Percentiles rank a stretch among this genome's conserved stretches.
Evolutionary conservation across 495 filamentous ascomycete genomes (phyloP).

Genomic region (Chaetomium cochliodes): DNA sequence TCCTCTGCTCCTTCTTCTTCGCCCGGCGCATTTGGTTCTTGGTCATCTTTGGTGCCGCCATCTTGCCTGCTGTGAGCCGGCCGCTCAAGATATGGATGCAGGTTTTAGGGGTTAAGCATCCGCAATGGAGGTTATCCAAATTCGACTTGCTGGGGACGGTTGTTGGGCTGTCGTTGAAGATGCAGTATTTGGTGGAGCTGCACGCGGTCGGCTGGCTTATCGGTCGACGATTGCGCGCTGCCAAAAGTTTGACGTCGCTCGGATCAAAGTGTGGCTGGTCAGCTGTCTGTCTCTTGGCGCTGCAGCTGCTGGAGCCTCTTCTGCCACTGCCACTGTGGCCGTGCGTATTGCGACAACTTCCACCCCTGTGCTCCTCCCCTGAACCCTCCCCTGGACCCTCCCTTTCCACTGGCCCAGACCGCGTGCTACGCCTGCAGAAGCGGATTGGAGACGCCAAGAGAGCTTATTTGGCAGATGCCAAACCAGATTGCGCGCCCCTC

Average conservation of each 20-base stretch:
- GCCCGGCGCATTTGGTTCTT: conserved; percentile 85
- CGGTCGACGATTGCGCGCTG: conserved; percentile 14
- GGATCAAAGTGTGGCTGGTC: background rate
- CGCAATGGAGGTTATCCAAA: background rate
- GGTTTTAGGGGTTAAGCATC: background rate
- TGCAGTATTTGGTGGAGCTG: conserved; percentile 14
- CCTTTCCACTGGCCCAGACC: background rate
- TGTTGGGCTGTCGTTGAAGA: background rate
- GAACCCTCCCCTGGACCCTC: background rate
- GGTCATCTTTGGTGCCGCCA: conserved; percentile 63
- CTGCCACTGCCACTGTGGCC: too few species aligned
- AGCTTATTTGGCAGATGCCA: conserved; percentile 19
- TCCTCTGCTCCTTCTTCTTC: conserved; percentile 84
- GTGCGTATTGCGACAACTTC: too few species aligned
- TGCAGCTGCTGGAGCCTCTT: background rate
- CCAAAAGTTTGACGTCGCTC: conserved; percentile 16
- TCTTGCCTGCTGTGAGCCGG: conserved; percentile 39
- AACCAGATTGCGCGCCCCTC: conserved; percentile 7
- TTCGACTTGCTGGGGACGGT: background rate
- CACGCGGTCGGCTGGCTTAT: conserved; percentile 17
- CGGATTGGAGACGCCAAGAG: conserved; percentile 25
- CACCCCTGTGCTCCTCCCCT: too few species aligned
- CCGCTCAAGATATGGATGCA: conserved; percentile 15
- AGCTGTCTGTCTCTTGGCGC: background rate
- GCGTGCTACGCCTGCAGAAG: conserved; percentile 17